A percentile compares a stretch with the other conserved stretches of the same genome.
Conservation (phyloP, 192 early-diverging fungal species). For the Podila minutissima region DNA sequence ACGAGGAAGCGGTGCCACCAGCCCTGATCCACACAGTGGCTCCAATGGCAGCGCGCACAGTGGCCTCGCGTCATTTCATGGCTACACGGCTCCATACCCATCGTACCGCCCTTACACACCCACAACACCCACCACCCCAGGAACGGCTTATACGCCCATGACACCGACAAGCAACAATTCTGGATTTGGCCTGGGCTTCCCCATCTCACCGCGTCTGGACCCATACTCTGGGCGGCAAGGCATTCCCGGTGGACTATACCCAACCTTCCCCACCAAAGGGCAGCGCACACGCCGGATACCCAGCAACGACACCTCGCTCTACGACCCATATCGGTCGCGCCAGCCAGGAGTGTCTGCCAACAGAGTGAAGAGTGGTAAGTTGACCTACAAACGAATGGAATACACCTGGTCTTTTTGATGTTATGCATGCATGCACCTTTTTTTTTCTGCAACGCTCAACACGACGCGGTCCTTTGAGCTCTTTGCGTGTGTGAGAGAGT, state of each 20-base stretch:
- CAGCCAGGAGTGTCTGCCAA: constrained; percentile 38
- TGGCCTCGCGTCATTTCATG: constrained; percentile 15
- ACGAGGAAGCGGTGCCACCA: not conserved
- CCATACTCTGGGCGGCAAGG: constrained; percentile 2
- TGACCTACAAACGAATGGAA: not conserved
- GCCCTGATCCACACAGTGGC: constrained; percentile 10
- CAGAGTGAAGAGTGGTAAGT: constrained; percentile 46
- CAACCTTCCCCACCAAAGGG: not conserved
- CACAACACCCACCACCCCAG: constrained; percentile 30
- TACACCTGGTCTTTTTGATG: not conserved
- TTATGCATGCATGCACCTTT: no score
- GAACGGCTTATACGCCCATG: constrained; percentile 11
- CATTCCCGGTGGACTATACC: constrained; percentile 7
- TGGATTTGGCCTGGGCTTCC: constrained; percentile 2
- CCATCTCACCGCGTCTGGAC: constrained; percentile 26
- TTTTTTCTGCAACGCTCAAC: not conserved
- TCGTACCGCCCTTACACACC: constrained; percentile 47
- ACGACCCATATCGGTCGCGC: constrained; percentile 45
- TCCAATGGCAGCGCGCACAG: constrained; percentile 3
- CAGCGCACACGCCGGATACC: constrained; percentile 40
- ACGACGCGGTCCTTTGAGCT: no score
- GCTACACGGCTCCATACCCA: constrained; percentile 31
- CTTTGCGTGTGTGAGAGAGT: not conserved
- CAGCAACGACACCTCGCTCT: constrained; percentile 30
- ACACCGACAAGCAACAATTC: constrained; percentile 8